phyloP scores from a whole-genome alignment of 495 filamentous ascomycete species.

The Niebla homalea region DNA sequence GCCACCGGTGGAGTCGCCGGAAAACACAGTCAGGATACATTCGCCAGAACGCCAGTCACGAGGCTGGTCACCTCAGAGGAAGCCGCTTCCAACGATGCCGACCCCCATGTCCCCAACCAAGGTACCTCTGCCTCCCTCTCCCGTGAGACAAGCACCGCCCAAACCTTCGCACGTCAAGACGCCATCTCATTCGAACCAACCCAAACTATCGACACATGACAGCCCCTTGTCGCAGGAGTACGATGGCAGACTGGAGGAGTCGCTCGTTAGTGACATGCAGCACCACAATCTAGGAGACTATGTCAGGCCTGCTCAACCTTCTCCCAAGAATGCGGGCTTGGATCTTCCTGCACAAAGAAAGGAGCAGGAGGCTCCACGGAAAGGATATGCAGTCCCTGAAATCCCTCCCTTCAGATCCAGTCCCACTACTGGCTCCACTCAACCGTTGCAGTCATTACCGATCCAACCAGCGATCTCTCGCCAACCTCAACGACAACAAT shows the following conservation, averaged over 20 bases:
- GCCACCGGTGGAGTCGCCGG: not conserved
- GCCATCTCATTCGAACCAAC: slow-evolving; percentile 29
- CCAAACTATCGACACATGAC: slow-evolving; percentile 20
- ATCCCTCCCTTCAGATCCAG: not conserved
- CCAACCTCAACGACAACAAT: not conserved
- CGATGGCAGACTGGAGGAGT: not conserved
- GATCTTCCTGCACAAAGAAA: not conserved
- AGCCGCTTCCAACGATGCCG: slow-evolving; percentile 30
- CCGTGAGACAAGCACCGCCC: slow-evolving; percentile 21
- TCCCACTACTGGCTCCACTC: not conserved
- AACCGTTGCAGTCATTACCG: not conserved
- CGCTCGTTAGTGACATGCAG: not conserved
- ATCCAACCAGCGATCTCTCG: not conserved
- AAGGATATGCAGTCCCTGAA: not conserved
- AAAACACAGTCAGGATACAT: slow-evolving; percentile 24
- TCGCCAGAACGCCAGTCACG: slow-evolving; percentile 23
- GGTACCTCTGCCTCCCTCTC: slow-evolving; percentile 44
- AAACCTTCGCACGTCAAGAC: slow-evolving; percentile 30
- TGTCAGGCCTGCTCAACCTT: not conserved
- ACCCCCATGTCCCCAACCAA: slow-evolving; percentile 43
- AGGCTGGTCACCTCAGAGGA: slow-evolving; percentile 45
- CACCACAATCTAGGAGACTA: not conserved
- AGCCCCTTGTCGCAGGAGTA: slow-evolving; percentile 13
- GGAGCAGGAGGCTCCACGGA: not conserved
- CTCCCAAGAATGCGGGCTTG: not conserved